Evolutionary conservation across 225 moss, liverwort and hornwort genomes (phyloP), one percentile per base, ranked within the genome.

Genomic region (Climacium dendroides): DNA sequence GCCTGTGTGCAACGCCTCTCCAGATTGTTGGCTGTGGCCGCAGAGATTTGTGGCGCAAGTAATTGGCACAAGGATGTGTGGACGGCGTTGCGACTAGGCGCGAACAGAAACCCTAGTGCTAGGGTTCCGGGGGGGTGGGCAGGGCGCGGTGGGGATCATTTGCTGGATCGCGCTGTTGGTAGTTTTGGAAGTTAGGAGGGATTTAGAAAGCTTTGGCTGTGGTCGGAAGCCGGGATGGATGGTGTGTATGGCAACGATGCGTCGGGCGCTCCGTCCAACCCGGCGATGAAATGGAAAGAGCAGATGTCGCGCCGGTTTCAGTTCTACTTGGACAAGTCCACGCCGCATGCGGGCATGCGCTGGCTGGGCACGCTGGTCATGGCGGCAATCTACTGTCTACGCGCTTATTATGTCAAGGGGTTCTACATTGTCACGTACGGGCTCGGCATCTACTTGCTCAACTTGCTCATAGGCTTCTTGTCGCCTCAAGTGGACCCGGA

Each of bases 391-490:
- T 99, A 99, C 89, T 97, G 99, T 91, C 91, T 99, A 41, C 99
- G 99, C 54, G 99, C 96, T 80, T 99, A 99, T 82, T 97, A 95
- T 81, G 95, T 99, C 76, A 95, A 97, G 87, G 99, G 99, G 87
- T 99, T 99, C 93, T 99, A 97, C 92, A 97, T 99, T 93, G 99
- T 99, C 60, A 96, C 99, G 7, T 97, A 99, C 83, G 99, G 99
- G 78, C 93, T 99, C 62, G 99, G 97, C 83, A 99, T 99, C 86
- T 99, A 99, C 89, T 92, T 97, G 90, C 91, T 99, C 69, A 99
- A 99, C 92, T 89, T 99, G 91, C 95, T 99, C 87, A 97, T 99
- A 90, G 99, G 99, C 80, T 99, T 99, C 43, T 91, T 99, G 79
- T 97, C 99, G 20, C 99, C 99, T 43, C 99, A 97, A 95, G 97